A percentile compares a stretch with the other conserved stretches of the same genome.
Evolutionary conservation across 139 green algal genomes (phyloP).

Genomic region (Volvox africanus): DNA sequence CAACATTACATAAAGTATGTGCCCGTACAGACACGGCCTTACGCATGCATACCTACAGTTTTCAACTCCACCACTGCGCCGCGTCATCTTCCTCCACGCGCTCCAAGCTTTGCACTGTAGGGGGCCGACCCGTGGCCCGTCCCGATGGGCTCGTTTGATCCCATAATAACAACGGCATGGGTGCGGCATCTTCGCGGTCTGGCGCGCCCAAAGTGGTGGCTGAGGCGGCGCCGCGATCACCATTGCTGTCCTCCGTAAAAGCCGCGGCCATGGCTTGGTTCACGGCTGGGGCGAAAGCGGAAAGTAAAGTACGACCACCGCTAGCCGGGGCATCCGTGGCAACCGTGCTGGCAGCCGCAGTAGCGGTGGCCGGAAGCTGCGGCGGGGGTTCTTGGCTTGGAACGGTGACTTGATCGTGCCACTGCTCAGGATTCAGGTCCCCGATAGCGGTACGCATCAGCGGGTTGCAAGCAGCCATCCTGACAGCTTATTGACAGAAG

Average conservation of each 20-base stretch:
- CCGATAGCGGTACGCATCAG: not conserved
- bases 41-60: not conserved
- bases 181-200: not conserved
- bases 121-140: not conserved
- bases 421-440: no score
- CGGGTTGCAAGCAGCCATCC: not conserved
- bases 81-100: constrained; percentile 17
- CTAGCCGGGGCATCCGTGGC: not conserved
- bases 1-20: no score
- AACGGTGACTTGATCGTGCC: no score
- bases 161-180: constrained; percentile 9
- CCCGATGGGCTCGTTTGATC: not conserved
- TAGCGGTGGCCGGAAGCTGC: not conserved
- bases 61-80: constrained; percentile 18
- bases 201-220: not conserved
- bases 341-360: no score
- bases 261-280: not conserved
- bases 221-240: not conserved
- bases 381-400: no score
- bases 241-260: not conserved
- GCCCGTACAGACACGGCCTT: no score
- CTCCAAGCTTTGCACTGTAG: not conserved
- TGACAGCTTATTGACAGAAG: not conserved
- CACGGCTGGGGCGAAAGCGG: constrained; percentile 16
- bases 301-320: not conserved